Evolutionary conservation across 2,329 filamentous ascomycete genomes (phyloP).

Genomic region (Verticillium dahliae): DNA sequence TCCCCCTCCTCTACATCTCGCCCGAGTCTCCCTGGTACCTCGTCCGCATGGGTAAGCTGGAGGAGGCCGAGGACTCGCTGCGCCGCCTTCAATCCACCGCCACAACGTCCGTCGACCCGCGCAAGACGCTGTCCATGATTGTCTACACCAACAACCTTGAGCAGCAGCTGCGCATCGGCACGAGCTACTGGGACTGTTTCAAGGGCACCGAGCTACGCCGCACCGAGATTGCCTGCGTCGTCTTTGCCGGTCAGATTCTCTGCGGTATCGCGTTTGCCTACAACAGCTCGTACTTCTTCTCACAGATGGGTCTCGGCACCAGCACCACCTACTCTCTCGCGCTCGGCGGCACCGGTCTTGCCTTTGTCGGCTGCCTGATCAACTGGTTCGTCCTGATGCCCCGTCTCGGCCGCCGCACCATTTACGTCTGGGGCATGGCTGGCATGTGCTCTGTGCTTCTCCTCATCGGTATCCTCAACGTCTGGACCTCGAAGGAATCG

Average conservation of each 20-base stretch:
- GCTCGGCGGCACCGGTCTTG: constrained; percentile 31
- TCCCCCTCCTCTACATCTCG: constrained; percentile 37
- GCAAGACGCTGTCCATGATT: constrained; percentile 47
- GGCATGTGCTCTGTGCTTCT: constrained; percentile 29
- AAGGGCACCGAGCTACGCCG: constrained; percentile 40
- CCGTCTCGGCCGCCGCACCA: constrained; percentile 31
- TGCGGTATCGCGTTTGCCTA: constrained; percentile 43
- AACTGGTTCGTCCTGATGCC: constrained; percentile 36
- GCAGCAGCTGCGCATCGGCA: constrained; percentile 39
- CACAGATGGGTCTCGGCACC: constrained; percentile 24
- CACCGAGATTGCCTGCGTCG: constrained; percentile 51
- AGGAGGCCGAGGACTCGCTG: constrained; percentile 33
- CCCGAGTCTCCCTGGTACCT: constrained; percentile 47
- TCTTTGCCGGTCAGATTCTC: constrained; percentile 59
- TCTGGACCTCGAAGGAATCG: constrained; percentile 13
- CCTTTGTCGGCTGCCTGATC: constrained; percentile 32
- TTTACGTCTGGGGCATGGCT: constrained; percentile 34
- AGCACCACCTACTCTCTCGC: constrained; percentile 25
- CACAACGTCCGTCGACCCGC: constrained; percentile 28
- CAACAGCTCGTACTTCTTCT: constrained; percentile 32
- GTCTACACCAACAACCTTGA: constrained; percentile 52
- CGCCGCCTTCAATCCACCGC: constrained; percentile 36
- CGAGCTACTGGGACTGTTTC: constrained; percentile 45
- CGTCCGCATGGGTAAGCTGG: constrained; percentile 31
- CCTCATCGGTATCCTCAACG: constrained; percentile 31